Evolutionary conservation across 108 stramenopile species (phyloP).

Genomic region (Stephanodiscus minutulus): DNA sequence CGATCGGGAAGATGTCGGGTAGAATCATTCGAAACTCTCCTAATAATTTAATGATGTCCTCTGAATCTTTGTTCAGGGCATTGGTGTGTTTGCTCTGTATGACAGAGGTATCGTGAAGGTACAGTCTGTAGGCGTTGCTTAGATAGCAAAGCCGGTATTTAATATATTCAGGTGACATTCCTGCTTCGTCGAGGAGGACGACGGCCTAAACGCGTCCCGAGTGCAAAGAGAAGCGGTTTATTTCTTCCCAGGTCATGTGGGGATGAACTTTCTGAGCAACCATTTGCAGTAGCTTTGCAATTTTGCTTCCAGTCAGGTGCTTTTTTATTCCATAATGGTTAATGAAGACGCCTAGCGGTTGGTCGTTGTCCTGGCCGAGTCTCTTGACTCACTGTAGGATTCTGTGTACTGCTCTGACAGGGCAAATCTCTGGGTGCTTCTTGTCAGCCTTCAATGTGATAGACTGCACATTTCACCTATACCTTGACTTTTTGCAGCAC

Average conservation of each 20-base stretch:
- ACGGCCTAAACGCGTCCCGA: constrained; percentile 12
- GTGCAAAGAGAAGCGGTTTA: constrained; percentile 3
- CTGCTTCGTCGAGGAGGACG: constrained; percentile 8
- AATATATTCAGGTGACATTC: not conserved
- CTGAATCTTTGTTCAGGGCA: not conserved
- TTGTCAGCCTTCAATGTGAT: not conserved
- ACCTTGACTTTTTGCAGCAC: not conserved
- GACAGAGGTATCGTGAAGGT: not conserved
- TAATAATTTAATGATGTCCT: not conserved
- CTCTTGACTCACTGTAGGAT: not conserved
- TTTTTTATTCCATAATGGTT: not conserved
- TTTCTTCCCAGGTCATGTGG: not conserved
- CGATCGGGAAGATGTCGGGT: not conserved
- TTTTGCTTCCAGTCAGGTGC: not conserved
- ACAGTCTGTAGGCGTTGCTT: not conserved
- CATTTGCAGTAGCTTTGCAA: not conserved
- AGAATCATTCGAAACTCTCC: not conserved
- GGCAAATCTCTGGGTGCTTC: not conserved
- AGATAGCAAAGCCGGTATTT: not conserved
- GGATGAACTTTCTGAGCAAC: not conserved
- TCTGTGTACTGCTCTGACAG: not conserved
- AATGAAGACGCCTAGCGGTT: not conserved
- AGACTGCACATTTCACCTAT: constrained; percentile 3
- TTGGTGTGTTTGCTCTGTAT: not conserved
- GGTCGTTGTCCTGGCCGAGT: not conserved